Conservation (phyloP, 495 filamentous ascomycete genomes). For the Trichoderma parareesei region DNA sequence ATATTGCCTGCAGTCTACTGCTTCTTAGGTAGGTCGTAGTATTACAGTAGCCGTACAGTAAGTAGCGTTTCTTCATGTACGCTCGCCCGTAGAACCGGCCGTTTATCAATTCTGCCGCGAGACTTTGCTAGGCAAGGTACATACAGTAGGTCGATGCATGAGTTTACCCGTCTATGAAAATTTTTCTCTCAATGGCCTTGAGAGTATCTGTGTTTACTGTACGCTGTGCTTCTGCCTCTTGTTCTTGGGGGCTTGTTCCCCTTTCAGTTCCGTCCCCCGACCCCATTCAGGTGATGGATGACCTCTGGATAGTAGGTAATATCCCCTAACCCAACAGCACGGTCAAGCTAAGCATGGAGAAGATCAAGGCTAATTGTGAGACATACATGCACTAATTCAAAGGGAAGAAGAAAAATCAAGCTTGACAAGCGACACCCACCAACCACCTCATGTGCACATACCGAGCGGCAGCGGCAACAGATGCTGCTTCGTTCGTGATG, state of each 20-base stretch:
- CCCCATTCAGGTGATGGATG: no score
- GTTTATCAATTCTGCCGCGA: slow-evolving; percentile 6
- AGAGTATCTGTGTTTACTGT: neutral
- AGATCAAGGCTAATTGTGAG: no score
- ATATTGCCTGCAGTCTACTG: neutral
- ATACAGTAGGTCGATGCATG: neutral
- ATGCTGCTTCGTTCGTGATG: neutral
- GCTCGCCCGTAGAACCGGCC: neutral
- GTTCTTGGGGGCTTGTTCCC: neutral
- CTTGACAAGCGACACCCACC: neutral
- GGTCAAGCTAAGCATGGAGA: no score
- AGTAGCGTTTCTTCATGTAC: neutral
- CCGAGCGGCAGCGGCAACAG: neutral
- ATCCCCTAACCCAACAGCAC: no score
- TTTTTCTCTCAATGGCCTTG: neutral
- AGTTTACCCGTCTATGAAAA: neutral
- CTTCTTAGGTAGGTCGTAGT: neutral
- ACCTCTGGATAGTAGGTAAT: no score
- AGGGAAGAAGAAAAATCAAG: no score
- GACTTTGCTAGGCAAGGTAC: neutral
- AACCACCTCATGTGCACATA: neutral
- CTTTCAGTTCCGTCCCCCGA: neutral
- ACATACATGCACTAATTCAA: no score
- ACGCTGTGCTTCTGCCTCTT: neutral
- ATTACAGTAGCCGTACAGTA: no score